Percentiles rank a stretch among this genome's conserved stretches.
phyloP scores from a whole-genome alignment of 306 rosid species.

The Pyrus bretschneideri region DNA sequence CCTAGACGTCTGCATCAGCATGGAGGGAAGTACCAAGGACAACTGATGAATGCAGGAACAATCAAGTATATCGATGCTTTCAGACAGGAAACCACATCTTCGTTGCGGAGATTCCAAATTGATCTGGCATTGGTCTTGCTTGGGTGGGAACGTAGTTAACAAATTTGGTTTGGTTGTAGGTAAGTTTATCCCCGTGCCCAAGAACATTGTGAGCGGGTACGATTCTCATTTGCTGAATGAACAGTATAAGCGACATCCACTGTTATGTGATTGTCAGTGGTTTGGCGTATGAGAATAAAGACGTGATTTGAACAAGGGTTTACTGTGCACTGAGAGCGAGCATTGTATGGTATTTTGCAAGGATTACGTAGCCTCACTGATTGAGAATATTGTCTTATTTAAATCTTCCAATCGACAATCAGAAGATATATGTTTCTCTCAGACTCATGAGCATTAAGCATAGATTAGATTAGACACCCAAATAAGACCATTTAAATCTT shows the following conservation, averaged over 20 bases:
- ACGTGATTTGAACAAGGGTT: background rate
- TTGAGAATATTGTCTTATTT: too few relatives aligned
- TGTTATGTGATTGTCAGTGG: background rate
- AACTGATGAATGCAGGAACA: background rate
- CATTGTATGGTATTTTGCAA: background rate
- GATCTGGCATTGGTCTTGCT: background rate
- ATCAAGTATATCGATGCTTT: background rate
- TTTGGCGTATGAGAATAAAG: background rate
- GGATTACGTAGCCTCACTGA: too few relatives aligned
- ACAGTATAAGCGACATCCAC: background rate
- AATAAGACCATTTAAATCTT: too few relatives aligned
- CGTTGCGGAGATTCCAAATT: background rate
- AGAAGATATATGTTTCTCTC: too few relatives aligned
- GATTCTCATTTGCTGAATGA: background rate
- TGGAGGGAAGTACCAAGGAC: background rate
- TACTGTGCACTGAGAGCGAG: background rate
- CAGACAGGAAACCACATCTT: background rate
- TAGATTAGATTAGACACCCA: too few relatives aligned
- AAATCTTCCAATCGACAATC: too few relatives aligned
- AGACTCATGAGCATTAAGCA: too few relatives aligned
- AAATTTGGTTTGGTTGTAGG: background rate
- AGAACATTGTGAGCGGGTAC: background rate
- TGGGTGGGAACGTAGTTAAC: background rate
- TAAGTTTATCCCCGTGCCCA: background rate
- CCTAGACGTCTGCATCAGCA: background rate